A percentile compares a stretch with the other conserved stretches of the same genome.
Conservation (phyloP, 2,329 filamentous ascomycete genomes). For the Mycosphaerella sp. region DNA sequence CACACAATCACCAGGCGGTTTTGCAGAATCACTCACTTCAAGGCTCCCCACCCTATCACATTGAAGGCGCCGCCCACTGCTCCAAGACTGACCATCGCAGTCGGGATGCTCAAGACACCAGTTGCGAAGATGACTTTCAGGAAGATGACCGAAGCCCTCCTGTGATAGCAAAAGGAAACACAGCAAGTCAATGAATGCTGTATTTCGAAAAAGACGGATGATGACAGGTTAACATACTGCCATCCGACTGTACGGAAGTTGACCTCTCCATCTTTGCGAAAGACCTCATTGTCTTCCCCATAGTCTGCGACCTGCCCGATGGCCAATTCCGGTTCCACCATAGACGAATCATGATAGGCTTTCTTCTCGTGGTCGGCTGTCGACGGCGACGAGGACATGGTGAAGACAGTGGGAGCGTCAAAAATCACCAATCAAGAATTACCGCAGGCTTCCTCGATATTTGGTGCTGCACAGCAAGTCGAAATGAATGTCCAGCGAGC, state of each 20-base stretch:
- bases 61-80: constrained; percentile 45
- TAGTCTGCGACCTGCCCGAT: constrained; percentile 23
- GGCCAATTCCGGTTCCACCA: constrained; percentile 2
- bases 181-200: neutral
- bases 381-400: constrained; percentile 3
- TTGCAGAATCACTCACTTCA: constrained; percentile 22
- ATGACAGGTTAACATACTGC: constrained; percentile 29
- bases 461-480: neutral
- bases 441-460: neutral
- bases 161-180: neutral
- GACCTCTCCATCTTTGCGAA: constrained; percentile 45
- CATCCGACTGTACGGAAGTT: constrained; percentile 51
- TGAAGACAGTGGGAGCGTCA: neutral
- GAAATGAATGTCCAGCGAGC: neutral
- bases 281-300: constrained; percentile 43
- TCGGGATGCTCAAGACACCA: constrained; percentile 46
- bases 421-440: neutral
- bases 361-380: constrained; percentile 15
- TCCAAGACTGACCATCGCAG: constrained; percentile 44
- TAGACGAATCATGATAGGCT: constrained; percentile 10
- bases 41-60: constrained; percentile 43
- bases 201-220: neutral
- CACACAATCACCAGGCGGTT: neutral
- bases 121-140: constrained; percentile 49
- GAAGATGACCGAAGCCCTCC: constrained; percentile 46